phyloP scores from a whole-genome alignment of 179 eudicot species.

The Gypsophila paniculata region DNA sequence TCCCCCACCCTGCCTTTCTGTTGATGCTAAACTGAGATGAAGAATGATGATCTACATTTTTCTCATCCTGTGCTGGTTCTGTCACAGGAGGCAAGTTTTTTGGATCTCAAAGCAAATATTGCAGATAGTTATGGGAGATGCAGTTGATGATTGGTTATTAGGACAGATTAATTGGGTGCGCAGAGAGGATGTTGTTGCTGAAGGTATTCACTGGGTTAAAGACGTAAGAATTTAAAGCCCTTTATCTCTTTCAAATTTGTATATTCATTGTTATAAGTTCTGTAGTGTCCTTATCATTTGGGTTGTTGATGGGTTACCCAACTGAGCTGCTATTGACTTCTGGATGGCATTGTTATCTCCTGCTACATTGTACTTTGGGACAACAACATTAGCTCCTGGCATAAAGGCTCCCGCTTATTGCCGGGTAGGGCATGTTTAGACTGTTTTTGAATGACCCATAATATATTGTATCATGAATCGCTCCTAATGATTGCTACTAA shows the following conservation, averaged over 20 bases:
- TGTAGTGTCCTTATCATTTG: not conserved
- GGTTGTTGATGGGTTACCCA: not conserved
- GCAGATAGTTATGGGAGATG: conserved; percentile 97
- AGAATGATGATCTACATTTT: not conserved
- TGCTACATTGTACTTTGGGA: not conserved
- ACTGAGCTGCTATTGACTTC: not conserved
- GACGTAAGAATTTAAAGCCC: conserved; percentile 55
- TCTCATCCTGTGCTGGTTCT: conserved; percentile 14
- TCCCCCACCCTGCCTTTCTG: not conserved
- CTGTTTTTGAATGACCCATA: not conserved
- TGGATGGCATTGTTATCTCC: not conserved
- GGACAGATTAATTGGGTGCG: conserved; percentile 88
- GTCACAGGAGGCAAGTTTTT: conserved; percentile 86
- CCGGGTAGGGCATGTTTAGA: not conserved
- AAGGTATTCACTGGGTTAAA: conserved; percentile 86
- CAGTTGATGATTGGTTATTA: conserved; percentile 91
- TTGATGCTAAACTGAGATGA: conserved; percentile 1
- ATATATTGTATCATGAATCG: not conserved
- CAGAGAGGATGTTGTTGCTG: conserved; percentile 78
- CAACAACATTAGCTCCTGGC: not conserved
- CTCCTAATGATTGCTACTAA: not conserved
- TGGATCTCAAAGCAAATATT: conserved; percentile 99
- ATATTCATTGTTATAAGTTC: not conserved
- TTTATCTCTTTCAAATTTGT: conserved; percentile 3
- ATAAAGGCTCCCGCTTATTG: not conserved